Conservation (phyloP, 306 rosid species). For the Pyrus bretschneideri region DNA sequence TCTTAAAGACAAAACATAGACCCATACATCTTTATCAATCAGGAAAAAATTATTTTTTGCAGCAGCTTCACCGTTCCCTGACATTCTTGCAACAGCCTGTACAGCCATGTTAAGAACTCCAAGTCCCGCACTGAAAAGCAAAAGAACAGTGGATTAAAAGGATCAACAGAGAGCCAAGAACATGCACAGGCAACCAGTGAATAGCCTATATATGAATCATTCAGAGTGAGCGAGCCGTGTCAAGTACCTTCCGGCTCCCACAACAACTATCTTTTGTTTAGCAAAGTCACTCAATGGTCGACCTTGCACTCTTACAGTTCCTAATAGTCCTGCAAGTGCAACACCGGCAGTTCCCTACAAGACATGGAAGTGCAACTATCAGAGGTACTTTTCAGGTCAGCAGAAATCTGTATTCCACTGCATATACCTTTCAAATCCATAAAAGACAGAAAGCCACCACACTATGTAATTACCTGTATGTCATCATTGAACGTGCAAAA, state of each 20-base stretch:
- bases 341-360: slow-evolving; percentile 98
- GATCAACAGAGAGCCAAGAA: slow-evolving; percentile 16
- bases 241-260: slow-evolving; percentile 96
- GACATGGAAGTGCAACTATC: slow-evolving; percentile 20
- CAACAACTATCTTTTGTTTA: slow-evolving; percentile 92
- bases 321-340: slow-evolving; percentile 97
- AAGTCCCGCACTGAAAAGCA: slow-evolving; percentile 84
- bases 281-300: slow-evolving; percentile 72
- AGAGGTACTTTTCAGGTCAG: neutral
- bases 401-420: neutral
- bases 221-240: slow-evolving; percentile 2
- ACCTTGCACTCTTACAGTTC: slow-evolving; percentile 95
- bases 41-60: slow-evolving; percentile 68
- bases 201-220: slow-evolving; percentile 12
- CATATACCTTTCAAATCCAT: slow-evolving; percentile 6
- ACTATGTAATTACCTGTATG: slow-evolving; percentile 67
- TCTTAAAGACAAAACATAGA: slow-evolving; percentile 4
- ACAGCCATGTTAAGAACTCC: slow-evolving; percentile 83
- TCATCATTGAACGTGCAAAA: slow-evolving; percentile 99
- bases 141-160: slow-evolving; percentile 1
- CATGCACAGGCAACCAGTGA: slow-evolving; percentile 19
- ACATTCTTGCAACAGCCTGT: slow-evolving; percentile 73
- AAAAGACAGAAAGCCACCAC: slow-evolving; percentile 4
- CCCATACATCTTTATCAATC: slow-evolving; percentile 78
- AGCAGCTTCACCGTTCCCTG: slow-evolving; percentile 52